A percentile compares a stretch with the other conserved stretches of the same genome.
Evolutionary conservation across 2,329 filamentous ascomycete species (phyloP).

Genomic region (Sarocladium oryzae): DNA sequence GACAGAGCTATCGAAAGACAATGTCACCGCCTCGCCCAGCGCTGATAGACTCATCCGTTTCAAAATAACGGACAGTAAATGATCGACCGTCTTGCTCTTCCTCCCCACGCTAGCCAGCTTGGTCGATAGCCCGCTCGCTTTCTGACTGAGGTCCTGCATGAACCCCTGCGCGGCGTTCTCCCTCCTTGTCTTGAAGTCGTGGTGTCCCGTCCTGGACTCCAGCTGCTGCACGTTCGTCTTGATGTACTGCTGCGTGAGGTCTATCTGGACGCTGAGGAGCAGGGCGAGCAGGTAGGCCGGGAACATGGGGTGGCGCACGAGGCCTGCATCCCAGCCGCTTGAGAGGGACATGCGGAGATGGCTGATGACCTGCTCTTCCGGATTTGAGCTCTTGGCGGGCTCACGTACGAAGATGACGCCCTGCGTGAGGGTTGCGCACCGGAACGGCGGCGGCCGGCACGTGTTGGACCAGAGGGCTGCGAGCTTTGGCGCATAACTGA

Average conservation of each 20-base stretch:
- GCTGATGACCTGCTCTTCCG: slow-evolving; percentile 19
- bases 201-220: slow-evolving; percentile 30
- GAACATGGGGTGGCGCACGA: slow-evolving; percentile 27
- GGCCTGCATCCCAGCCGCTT: slow-evolving; percentile 20
- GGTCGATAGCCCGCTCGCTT: slow-evolving; percentile 27
- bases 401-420: slow-evolving; percentile 24
- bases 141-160: slow-evolving; percentile 39
- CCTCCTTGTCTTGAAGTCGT: slow-evolving; percentile 23
- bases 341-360: slow-evolving; percentile 30
- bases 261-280: slow-evolving; percentile 27
- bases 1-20: background rate
- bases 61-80: slow-evolving; percentile 26
- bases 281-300: slow-evolving; percentile 27
- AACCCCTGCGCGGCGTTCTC: slow-evolving; percentile 44
- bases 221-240: slow-evolving; percentile 25
- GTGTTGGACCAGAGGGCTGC: slow-evolving; percentile 30
- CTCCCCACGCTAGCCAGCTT: slow-evolving; percentile 31
- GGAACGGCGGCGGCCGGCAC: slow-evolving; percentile 11
- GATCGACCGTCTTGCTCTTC: slow-evolving; percentile 28
- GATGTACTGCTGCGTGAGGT: slow-evolving; percentile 24
- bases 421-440: slow-evolving; percentile 17
- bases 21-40: background rate
- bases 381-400: background rate
- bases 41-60: background rate
- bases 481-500: slow-evolving; percentile 32